A percentile compares a stretch with the other conserved stretches of the same genome.
These are phyloP conservation scores for Vicia faba DNA, from an alignment of 306 rosid species.

Conservation along the genomic window DNA sequence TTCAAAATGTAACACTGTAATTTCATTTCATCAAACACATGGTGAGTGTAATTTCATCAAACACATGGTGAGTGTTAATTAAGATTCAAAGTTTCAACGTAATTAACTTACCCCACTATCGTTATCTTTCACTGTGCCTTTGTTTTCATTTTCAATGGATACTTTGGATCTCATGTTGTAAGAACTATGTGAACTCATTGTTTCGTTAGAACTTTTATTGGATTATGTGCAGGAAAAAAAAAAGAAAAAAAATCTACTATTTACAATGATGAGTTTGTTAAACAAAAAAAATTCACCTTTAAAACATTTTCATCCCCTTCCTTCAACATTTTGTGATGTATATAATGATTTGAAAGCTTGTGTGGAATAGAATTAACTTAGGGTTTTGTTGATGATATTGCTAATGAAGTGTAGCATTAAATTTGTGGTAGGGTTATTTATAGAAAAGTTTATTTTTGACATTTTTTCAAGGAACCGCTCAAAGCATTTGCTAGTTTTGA, in stretches of 20 bases:
- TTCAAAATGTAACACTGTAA: too few species aligned
- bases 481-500: not conserved
- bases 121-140: slow-evolving; percentile 32
- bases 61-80: not conserved
- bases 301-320: slow-evolving; percentile 7
- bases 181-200: slow-evolving; percentile 39
- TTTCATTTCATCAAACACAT: too few species aligned
- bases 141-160: slow-evolving; percentile 33
- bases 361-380: slow-evolving; percentile 41
- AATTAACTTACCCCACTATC: slow-evolving; percentile 36
- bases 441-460: slow-evolving; percentile 39
- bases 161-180: slow-evolving; percentile 46
- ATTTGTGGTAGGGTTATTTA: slow-evolving; percentile 23
- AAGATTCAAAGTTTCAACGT: not conserved
- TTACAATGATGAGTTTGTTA: slow-evolving; percentile 1
- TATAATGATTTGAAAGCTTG: slow-evolving; percentile 35
- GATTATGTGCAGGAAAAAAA: not conserved
- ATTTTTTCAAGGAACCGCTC: slow-evolving; percentile 34
- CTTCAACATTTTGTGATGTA: slow-evolving; percentile 24
- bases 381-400: slow-evolving; percentile 33
- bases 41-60: not conserved
- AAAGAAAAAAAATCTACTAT: not conserved
- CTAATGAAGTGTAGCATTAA: slow-evolving; percentile 20
- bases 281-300: slow-evolving; percentile 9
- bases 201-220: slow-evolving; percentile 31